A percentile compares a stretch with the other conserved stretches of the same genome.
Conservation (phyloP, 768 basidiomycete genomes). For the Roridomyces roridus region DNA sequence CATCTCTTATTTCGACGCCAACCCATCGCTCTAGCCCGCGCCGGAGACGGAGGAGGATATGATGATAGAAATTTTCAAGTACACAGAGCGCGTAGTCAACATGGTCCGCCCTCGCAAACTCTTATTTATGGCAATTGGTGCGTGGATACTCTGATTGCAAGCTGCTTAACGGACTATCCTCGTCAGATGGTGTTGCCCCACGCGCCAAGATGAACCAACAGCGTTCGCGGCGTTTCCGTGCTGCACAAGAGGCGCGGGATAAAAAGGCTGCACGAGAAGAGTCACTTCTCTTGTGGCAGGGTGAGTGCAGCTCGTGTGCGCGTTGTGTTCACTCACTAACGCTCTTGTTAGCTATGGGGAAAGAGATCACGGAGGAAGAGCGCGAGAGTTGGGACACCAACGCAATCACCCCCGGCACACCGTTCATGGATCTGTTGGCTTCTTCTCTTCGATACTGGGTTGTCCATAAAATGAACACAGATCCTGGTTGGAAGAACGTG, state of each 20-base stretch:
- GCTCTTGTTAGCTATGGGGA: constrained; percentile 86
- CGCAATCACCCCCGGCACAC: constrained; percentile 98
- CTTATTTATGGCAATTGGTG: constrained; percentile 98
- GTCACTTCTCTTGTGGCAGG: constrained; percentile 85
- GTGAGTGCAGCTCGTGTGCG: too few species aligned
- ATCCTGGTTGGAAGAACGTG: constrained; percentile 95
- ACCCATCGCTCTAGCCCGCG: constrained; percentile 81
- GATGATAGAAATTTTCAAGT: constrained; percentile 97
- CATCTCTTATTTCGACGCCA: background rate
- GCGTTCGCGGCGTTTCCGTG: constrained; percentile 93
- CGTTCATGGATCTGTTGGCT: constrained; percentile 96
- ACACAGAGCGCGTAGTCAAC: constrained; percentile 96
- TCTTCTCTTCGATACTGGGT: constrained; percentile 94
- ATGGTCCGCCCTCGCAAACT: constrained; percentile 96
- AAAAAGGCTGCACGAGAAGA: constrained; percentile 89
- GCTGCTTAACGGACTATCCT: background rate
- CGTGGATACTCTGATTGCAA: constrained; percentile 27
- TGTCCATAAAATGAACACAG: constrained; percentile 90
- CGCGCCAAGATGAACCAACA: constrained; percentile 99
- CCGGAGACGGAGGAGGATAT: constrained; percentile 99
- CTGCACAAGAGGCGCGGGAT: constrained; percentile 93
- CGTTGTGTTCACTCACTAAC: too few species aligned
- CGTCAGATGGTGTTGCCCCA: constrained; percentile 91
- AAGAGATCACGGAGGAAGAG: constrained; percentile 78
- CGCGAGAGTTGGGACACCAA: constrained; percentile 96